Conservation (phyloP, 768 basidiomycete genomes). For the Leccinellum albellum region DNA sequence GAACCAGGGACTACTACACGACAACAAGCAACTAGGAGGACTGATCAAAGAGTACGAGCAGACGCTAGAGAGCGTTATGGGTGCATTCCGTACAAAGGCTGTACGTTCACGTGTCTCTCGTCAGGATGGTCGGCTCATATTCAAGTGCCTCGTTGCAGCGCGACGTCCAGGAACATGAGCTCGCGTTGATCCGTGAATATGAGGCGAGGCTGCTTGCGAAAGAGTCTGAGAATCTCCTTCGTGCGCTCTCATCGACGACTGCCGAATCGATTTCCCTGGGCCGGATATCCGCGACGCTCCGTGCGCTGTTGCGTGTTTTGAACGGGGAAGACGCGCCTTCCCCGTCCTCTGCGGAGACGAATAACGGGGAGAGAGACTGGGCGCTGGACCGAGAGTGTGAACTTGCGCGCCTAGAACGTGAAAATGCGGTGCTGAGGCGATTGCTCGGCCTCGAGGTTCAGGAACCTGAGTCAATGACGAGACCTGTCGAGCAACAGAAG, state of each 20-base stretch:
- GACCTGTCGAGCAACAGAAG: slow-evolving; percentile 12
- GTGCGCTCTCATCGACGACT: slow-evolving; percentile 58
- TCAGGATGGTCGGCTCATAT: background rate
- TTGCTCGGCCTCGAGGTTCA: slow-evolving; percentile 54
- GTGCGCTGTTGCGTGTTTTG: slow-evolving; percentile 63
- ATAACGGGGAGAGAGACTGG: slow-evolving; percentile 42
- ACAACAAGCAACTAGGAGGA: slow-evolving; percentile 91
- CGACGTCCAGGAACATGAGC: slow-evolving; percentile 89
- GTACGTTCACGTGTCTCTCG: slow-evolving; percentile 46
- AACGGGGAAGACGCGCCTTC: slow-evolving; percentile 56
- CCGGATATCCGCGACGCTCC: slow-evolving; percentile 65
- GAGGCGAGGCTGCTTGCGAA: slow-evolving; percentile 76
- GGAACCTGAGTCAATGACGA: slow-evolving; percentile 13
- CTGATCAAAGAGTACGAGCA: slow-evolving; percentile 97
- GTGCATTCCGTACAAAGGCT: slow-evolving; percentile 82
- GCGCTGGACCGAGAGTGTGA: slow-evolving; percentile 90
- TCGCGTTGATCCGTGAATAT: slow-evolving; percentile 86
- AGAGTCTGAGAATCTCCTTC: slow-evolving; percentile 63
- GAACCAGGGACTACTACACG: slow-evolving; percentile 81
- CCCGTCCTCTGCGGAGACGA: slow-evolving; percentile 3
- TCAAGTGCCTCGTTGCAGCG: slow-evolving; percentile 54
- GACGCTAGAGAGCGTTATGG: slow-evolving; percentile 93
- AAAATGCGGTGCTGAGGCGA: slow-evolving; percentile 78
- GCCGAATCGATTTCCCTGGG: slow-evolving; percentile 64
- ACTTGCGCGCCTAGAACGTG: slow-evolving; percentile 78